Evolutionary conservation across 768 basidiomycete genomes (phyloP).

Genomic region (Suillus occidentalis): DNA sequence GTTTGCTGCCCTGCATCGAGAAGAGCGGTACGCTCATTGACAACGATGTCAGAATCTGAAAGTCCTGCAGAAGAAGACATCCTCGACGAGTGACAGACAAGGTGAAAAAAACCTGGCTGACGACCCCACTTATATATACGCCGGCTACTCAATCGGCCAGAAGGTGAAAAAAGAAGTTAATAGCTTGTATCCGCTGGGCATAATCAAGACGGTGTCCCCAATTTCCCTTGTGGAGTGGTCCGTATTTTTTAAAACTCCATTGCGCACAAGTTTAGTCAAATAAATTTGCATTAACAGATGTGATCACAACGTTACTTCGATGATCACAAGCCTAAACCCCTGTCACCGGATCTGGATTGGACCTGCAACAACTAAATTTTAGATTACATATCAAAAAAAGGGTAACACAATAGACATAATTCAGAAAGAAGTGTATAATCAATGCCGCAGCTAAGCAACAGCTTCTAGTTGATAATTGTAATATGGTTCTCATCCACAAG

Average conservation of each 20-base stretch:
- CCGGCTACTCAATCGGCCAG: background rate
- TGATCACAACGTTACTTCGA: background rate
- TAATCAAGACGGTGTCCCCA: background rate
- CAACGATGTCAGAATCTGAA: constrained; percentile 16
- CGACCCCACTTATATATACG: background rate
- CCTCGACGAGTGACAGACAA: background rate
- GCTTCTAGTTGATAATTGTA: constrained; percentile 83
- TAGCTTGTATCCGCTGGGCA: background rate
- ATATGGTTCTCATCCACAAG: constrained; percentile 23
- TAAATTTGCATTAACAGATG: background rate
- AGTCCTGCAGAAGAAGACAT: constrained; percentile 9
- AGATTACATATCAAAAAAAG: background rate
- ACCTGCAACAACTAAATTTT: background rate
- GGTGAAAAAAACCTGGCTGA: too few relatives aligned
- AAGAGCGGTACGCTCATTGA: constrained; percentile 22
- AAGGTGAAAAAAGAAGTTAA: background rate
- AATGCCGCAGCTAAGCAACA: constrained; percentile 78
- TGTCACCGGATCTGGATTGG: background rate
- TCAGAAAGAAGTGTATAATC: constrained; percentile 50
- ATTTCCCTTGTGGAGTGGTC: background rate
- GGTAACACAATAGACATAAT: background rate
- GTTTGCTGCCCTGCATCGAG: constrained; percentile 13
- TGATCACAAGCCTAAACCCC: too few relatives aligned
- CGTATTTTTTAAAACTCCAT: background rate
- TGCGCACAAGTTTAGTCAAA: background rate